Evolutionary conservation across 2,329 filamentous ascomycete genomes (phyloP), one percentile per base, ranked within the genome.

Genomic region (Fusarium torreyae): DNA sequence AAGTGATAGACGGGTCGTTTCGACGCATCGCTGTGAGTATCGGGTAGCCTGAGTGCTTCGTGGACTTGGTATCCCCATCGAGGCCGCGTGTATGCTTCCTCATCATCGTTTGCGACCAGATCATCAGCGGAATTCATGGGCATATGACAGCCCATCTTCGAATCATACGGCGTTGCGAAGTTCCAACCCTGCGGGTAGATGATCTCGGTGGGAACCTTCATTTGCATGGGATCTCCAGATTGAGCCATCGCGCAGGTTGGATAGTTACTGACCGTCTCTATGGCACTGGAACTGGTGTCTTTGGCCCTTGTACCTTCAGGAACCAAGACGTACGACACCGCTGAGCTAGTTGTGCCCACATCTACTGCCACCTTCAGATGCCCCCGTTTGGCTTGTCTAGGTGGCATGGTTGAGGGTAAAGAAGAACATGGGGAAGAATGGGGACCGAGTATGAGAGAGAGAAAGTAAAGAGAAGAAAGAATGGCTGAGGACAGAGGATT

Each of bases 31-130:
- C 13, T 15, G 11, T 59, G 42, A 2, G 36, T 34, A 9, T 26
- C 22, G 6, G 52, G 15, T 3, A 56, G 28, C 10, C 26, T 42
- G 11, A 56, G 11, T n/a, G 24, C 26, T 42, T 20, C n/a, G 5
- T 42, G 36, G 3, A 60, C 57, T 10, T 56, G 7, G 22, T 60
- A 56, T 6, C 57, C 57, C 57, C 57, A 60, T 2, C 57, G 46
- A 2, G 46, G 46, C n/a, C 22, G 31, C 4, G 4, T 22, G 7
- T n/a, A 14, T 11, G 9, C 15, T 13, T 11, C 28, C 10, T 31
- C 10, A 5, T 31, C 28, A 13, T 31, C 10, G 10, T 31, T 3
- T 10, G 5, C 28, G 28, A 5, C 28, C 10, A 5, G 10, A 13
- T 31, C 28, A 31, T 31, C 10, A 31, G 11, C 28, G 28, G 5